A percentile compares a stretch with the other conserved stretches of the same genome.
These are phyloP conservation scores for Dalechampia spathulata DNA, from an alignment of 441 rosid genomes.

Conservation along the genomic window DNA sequence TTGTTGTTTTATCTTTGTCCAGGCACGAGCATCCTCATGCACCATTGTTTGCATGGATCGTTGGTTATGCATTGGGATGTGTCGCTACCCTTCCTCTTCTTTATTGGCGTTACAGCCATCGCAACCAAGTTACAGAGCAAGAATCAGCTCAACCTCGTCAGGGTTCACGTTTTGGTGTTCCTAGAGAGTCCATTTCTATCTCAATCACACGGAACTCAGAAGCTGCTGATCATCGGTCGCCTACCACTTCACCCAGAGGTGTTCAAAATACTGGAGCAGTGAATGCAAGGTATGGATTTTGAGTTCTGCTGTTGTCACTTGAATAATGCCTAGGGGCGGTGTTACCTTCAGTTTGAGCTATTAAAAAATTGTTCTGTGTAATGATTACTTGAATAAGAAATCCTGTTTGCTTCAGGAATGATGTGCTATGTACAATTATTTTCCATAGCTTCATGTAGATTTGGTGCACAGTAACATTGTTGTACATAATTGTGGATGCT, in stretches of 20 bases:
- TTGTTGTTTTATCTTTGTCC: slow-evolving; percentile 64
- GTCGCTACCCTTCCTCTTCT: slow-evolving; percentile 81
- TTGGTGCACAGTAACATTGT: background rate
- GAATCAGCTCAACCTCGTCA: slow-evolving; percentile 54
- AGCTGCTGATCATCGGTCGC: slow-evolving; percentile 42
- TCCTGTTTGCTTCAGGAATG: background rate
- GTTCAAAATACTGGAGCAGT: slow-evolving; percentile 37
- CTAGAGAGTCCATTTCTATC: slow-evolving; percentile 62
- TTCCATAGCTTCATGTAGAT: background rate
- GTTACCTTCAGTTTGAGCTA: background rate
- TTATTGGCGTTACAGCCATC: slow-evolving; percentile 78
- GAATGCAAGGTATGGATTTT: slow-evolving; percentile 48
- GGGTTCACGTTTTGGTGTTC: slow-evolving; percentile 54
- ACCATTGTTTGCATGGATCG: slow-evolving; percentile 81
- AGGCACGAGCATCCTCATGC: slow-evolving; percentile 72
- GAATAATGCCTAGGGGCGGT: background rate
- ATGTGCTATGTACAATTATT: background rate
- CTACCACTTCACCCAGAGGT: slow-evolving; percentile 37
- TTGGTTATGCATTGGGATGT: slow-evolving; percentile 94
- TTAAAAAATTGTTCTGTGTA: background rate
- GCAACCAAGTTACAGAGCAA: slow-evolving; percentile 49
- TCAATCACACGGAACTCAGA: slow-evolving; percentile 60
- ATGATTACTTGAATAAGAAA: background rate
- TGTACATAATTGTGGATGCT: background rate
- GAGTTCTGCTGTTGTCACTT: background rate